Percentiles rank a stretch among this genome's conserved stretches.
Evolutionary conservation across 1,284 basidiomycete species (phyloP).

Genomic region (Bjerkandera adusta): DNA sequence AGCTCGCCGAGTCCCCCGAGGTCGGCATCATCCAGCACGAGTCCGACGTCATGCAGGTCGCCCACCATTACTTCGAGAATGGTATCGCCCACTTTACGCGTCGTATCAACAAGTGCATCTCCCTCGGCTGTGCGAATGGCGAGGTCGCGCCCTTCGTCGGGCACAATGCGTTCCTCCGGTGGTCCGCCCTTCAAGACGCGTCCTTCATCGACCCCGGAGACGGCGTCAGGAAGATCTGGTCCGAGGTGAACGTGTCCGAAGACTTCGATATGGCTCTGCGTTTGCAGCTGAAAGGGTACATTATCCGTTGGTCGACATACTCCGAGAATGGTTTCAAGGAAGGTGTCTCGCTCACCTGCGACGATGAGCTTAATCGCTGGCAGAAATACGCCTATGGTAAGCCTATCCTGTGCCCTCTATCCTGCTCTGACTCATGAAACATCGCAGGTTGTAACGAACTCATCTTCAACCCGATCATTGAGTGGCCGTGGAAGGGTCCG

Average conservation of each 20-base stretch:
- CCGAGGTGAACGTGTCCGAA: constrained; percentile 80
- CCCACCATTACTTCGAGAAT: constrained; percentile 84
- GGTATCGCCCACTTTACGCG: constrained; percentile 83
- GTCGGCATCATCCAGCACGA: constrained; percentile 85
- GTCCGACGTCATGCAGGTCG: constrained; percentile 85
- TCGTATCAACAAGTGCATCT: constrained; percentile 76
- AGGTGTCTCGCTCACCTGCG: constrained; percentile 81
- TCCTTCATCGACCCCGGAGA: constrained; percentile 68
- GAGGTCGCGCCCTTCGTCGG: constrained; percentile 87
- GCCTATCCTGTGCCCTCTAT: background rate
- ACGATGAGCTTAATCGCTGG: constrained; percentile 83
- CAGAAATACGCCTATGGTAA: constrained; percentile 84
- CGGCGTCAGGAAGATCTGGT: constrained; percentile 75
- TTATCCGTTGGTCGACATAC: constrained; percentile 84
- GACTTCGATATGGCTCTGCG: constrained; percentile 78
- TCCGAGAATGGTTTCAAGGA: constrained; percentile 81
- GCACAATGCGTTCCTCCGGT: constrained; percentile 86
- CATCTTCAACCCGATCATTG: constrained; percentile 72
- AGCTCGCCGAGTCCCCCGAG: constrained; percentile 75
- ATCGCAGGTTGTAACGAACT: constrained; percentile 60
- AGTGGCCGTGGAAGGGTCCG: constrained; percentile 74
- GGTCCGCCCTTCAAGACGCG: constrained; percentile 82
- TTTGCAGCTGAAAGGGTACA: constrained; percentile 64
- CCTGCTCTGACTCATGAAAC: too few relatives aligned
- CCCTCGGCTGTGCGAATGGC: constrained; percentile 73